phyloP scores from a whole-genome alignment of 2,329 filamentous ascomycete genomes.

The Stachybotrys chartarum region DNA sequence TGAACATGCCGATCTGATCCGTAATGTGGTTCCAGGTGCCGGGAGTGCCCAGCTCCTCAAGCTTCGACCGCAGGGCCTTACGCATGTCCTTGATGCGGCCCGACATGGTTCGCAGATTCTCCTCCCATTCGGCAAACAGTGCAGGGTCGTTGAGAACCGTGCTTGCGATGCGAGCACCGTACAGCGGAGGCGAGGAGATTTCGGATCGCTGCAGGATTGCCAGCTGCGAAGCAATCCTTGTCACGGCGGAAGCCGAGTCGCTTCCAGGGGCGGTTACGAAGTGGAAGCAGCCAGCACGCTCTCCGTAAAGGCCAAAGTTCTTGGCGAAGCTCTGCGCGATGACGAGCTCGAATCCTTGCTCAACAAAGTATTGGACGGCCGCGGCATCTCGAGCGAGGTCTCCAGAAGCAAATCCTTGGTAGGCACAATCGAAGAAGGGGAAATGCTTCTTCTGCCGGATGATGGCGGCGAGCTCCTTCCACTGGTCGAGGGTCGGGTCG shows the following conservation, averaged over 20 bases:
- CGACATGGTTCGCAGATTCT: conserved; percentile 86
- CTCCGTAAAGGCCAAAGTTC: conserved; percentile 95
- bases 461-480: conserved; percentile 78
- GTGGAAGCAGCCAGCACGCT: conserved; percentile 95
- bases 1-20: conserved; percentile 99
- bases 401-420: conserved; percentile 95
- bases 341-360: conserved; percentile 82
- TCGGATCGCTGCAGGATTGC: conserved; percentile 93
- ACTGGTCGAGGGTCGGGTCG: conserved; percentile 88
- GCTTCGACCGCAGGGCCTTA: conserved; percentile 64
- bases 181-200: conserved; percentile 94
- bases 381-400: conserved; percentile 78
- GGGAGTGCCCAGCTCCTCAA: conserved; percentile 80
- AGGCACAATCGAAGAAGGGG: conserved; percentile 97
- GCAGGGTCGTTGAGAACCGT: conserved; percentile 74
- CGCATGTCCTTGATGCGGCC: conserved; percentile 94
- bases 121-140: conserved; percentile 88
- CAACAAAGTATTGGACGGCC: conserved; percentile 90
- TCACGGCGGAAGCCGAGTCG: conserved; percentile 54
- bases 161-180: conserved; percentile 84
- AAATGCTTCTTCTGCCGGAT: conserved; percentile 78
- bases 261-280: conserved; percentile 69
- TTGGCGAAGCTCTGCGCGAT: conserved; percentile 95
- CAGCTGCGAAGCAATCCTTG: conserved; percentile 76
- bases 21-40: conserved; percentile 97